phyloP scores from a whole-genome alignment of 331 rosid species.

The Pyracantha coccinea region DNA sequence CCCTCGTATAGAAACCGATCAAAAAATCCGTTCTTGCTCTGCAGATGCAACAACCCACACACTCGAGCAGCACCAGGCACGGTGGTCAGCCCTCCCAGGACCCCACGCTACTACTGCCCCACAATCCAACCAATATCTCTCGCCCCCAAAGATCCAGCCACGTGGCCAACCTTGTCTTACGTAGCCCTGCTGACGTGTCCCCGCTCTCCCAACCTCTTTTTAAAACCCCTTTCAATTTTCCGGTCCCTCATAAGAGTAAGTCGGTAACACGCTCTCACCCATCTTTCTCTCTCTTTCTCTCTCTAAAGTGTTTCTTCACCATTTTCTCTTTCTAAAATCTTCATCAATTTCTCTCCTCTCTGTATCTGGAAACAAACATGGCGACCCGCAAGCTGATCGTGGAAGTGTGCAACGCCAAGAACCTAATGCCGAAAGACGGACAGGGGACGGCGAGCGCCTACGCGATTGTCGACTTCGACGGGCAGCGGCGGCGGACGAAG shows the following conservation, averaged over 20 bases:
- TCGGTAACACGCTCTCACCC: neutral
- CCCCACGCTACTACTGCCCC: neutral
- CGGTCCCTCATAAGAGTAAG: neutral
- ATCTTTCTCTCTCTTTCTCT: neutral
- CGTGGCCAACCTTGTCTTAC: slow-evolving; percentile 30
- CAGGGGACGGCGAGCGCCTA: slow-evolving; percentile 94
- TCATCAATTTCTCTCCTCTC: neutral
- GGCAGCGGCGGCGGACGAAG: slow-evolving; percentile 68
- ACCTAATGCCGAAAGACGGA: slow-evolving; percentile 94
- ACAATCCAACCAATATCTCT: neutral
- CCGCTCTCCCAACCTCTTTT: slow-evolving; percentile 26
- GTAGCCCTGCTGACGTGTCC: slow-evolving; percentile 26
- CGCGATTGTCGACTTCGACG: slow-evolving; percentile 75
- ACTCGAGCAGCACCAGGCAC: slow-evolving; percentile 26
- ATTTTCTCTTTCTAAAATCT: neutral
- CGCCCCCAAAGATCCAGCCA: slow-evolving; percentile 18
- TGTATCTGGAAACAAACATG: neutral
- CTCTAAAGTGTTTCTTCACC: neutral
- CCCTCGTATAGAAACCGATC: no score
- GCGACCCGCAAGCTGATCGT: slow-evolving; percentile 54
- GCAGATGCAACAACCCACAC: no score
- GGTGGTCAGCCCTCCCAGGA: slow-evolving; percentile 16
- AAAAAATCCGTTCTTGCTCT: no score
- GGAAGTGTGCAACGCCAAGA: slow-evolving; percentile 67
- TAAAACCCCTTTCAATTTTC: neutral